phyloP scores from a whole-genome alignment of 1,139 yeast genomes.

The Pichia sp. region DNA sequence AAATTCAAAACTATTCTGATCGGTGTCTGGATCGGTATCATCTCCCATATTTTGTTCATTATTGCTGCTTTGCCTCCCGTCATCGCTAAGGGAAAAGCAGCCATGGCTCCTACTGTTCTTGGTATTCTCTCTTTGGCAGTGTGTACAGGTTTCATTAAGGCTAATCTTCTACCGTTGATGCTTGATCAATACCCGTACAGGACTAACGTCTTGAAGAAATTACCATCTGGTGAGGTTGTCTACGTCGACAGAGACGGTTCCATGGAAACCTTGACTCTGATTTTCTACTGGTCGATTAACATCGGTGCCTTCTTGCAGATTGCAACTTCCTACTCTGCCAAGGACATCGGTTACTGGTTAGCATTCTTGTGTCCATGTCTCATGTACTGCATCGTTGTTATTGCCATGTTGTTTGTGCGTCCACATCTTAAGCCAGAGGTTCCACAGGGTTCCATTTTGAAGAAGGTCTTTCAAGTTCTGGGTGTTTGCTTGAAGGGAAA shows the following conservation, averaged over 20 bases:
- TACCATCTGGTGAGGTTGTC: constrained; percentile 63
- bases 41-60: constrained; percentile 39
- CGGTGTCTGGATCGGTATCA: constrained; percentile 39
- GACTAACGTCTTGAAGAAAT: constrained; percentile 54
- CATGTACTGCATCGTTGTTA: constrained; percentile 34
- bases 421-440: constrained; percentile 35
- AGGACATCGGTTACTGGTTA: constrained; percentile 71
- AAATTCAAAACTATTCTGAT: constrained; percentile 42
- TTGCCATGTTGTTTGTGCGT: constrained; percentile 20
- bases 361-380: constrained; percentile 63
- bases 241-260: constrained; percentile 69
- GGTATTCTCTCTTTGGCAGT: constrained; percentile 39
- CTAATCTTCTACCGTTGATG: constrained; percentile 47
- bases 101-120: constrained; percentile 39
- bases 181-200: constrained; percentile 51
- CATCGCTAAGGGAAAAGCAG: constrained; percentile 36
- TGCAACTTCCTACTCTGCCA: constrained; percentile 55
- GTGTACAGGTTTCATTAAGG: constrained; percentile 50
- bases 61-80: constrained; percentile 42
- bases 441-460: constrained; percentile 48
- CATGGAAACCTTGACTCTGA: constrained; percentile 69
- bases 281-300: constrained; percentile 77
- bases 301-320: constrained; percentile 74
- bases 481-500: constrained; percentile 41
- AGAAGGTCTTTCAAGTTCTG: constrained; percentile 41